These are phyloP conservation scores for Thermothielavioides terrestris DNA, from an alignment of 495 filamentous ascomycete genomes.

Conservation along the genomic window DNA sequence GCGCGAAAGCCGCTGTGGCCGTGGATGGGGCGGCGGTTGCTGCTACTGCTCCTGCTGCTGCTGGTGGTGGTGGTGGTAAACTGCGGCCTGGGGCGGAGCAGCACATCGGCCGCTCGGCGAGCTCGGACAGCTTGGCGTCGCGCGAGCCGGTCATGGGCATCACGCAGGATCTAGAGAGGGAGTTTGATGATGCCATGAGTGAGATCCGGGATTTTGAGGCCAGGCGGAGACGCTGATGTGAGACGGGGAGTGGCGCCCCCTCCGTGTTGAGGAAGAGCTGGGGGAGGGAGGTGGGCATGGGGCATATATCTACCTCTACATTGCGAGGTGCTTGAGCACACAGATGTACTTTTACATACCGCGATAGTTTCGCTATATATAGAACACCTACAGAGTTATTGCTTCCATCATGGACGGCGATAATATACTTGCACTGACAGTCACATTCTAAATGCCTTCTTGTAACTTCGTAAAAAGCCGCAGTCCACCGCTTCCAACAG, in stretches of 20 bases:
- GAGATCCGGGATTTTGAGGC: slow-evolving; percentile 61
- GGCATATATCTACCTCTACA: too few species aligned
- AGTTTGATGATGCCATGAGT: slow-evolving; percentile 68
- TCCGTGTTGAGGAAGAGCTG: too few species aligned
- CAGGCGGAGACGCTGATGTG: slow-evolving; percentile 18
- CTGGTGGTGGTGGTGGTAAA: slow-evolving; percentile 6
- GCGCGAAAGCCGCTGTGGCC: not conserved
- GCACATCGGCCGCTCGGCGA: slow-evolving; percentile 24
- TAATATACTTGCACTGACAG: not conserved
- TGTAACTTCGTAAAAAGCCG: not conserved
- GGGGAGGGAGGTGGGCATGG: too few species aligned
- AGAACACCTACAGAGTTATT: too few species aligned
- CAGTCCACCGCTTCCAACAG: not conserved
- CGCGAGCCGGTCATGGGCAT: slow-evolving; percentile 63
- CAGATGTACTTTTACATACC: too few species aligned
- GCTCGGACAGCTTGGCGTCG: slow-evolving; percentile 29
- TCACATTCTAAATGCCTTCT: not conserved
- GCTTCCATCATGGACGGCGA: too few species aligned
- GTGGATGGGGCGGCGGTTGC: not conserved
- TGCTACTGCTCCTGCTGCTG: not conserved
- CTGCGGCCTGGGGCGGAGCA: too few species aligned
- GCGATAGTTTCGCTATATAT: too few species aligned
- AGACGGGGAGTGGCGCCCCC: too few species aligned
- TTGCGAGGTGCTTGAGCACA: too few species aligned
- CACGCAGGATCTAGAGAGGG: slow-evolving; percentile 62